Evolutionary conservation across 192 early-diverging fungal species (phyloP).

Genomic region (Coemansia sp.): DNA sequence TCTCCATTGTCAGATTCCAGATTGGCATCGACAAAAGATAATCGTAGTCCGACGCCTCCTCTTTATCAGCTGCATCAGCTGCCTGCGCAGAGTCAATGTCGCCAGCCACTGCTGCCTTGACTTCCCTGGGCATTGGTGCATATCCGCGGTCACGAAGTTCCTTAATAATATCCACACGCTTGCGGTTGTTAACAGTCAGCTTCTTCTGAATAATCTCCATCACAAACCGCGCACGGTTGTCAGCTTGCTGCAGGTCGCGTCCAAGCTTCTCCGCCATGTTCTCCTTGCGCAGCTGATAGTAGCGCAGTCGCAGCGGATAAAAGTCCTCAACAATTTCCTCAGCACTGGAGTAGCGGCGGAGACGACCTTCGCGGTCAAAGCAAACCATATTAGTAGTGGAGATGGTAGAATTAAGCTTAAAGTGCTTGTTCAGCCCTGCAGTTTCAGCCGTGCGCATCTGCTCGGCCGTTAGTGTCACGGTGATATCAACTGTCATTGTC

Average conservation of each 20-base stretch:
- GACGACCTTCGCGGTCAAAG: slow-evolving; percentile 83
- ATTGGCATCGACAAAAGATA: slow-evolving; percentile 90
- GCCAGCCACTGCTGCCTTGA: slow-evolving; percentile 46
- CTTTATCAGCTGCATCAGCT: slow-evolving; percentile 18
- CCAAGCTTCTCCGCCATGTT: slow-evolving; percentile 62
- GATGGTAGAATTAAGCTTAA: slow-evolving; percentile 73
- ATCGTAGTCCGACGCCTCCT: slow-evolving; percentile 61
- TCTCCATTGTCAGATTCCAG: slow-evolving; percentile 86
- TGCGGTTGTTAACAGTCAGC: slow-evolving; percentile 81
- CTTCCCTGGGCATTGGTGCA: slow-evolving; percentile 57
- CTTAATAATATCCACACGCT: slow-evolving; percentile 70
- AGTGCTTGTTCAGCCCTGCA: slow-evolving; percentile 79
- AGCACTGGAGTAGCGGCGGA: slow-evolving; percentile 74
- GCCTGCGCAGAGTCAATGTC: slow-evolving; percentile 55
- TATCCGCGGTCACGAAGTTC: slow-evolving; percentile 73
- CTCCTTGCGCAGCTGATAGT: slow-evolving; percentile 88
- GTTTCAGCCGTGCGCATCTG: slow-evolving; percentile 70
- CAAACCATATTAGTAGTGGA: slow-evolving; percentile 91
- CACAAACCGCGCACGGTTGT: slow-evolving; percentile 89
- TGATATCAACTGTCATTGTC: slow-evolving; percentile 51
- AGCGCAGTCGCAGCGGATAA: slow-evolving; percentile 77
- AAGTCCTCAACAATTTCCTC: slow-evolving; percentile 87
- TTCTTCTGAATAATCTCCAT: slow-evolving; percentile 83
- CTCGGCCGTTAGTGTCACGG: slow-evolving; percentile 54
- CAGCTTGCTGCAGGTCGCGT: slow-evolving; percentile 65